phyloP scores from a whole-genome alignment of 768 basidiomycete species.

The Exidia glandulosa region DNA sequence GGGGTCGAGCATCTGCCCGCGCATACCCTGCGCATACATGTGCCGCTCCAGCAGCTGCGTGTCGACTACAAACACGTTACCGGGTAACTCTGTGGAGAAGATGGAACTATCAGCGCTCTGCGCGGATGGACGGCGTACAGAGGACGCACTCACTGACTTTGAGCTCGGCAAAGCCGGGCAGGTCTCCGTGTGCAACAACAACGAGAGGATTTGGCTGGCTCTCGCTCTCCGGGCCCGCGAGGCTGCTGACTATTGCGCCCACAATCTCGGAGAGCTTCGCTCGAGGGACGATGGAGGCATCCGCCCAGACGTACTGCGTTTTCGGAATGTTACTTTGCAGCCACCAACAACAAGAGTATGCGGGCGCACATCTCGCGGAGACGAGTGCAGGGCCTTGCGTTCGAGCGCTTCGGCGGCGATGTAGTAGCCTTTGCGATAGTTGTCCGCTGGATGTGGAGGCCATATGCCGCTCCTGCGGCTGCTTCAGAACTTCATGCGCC shows the following conservation, averaged over 20 bases:
- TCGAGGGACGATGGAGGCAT: slow-evolving; percentile 60
- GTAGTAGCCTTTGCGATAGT: slow-evolving; percentile 76
- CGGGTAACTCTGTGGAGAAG: slow-evolving; percentile 46
- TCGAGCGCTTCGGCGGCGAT: slow-evolving; percentile 42
- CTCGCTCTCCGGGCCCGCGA: slow-evolving; percentile 69
- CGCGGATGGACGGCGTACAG: neutral
- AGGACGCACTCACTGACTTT: slow-evolving; percentile 51
- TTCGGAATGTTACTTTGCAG: neutral
- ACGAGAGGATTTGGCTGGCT: slow-evolving; percentile 58
- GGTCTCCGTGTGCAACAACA: slow-evolving; percentile 54
- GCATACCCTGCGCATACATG: slow-evolving; percentile 45
- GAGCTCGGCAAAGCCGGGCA: slow-evolving; percentile 63
- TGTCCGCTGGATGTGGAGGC: slow-evolving; percentile 65
- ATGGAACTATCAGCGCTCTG: neutral
- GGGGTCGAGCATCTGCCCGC: slow-evolving; percentile 51
- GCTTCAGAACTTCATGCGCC: neutral
- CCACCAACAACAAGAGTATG: slow-evolving; percentile 41
- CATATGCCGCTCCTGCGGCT: slow-evolving; percentile 47
- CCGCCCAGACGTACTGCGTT: slow-evolving; percentile 12
- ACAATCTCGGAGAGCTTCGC: slow-evolving; percentile 60
- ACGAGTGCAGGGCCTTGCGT: slow-evolving; percentile 46
- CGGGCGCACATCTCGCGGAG: slow-evolving; percentile 47
- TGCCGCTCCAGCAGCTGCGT: slow-evolving; percentile 51
- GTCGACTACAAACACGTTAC: slow-evolving; percentile 61
- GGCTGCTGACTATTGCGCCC: slow-evolving; percentile 58